phyloP scores from a whole-genome alignment of 495 filamentous ascomycete genomes.

The Aspergillus bertholletiae region DNA sequence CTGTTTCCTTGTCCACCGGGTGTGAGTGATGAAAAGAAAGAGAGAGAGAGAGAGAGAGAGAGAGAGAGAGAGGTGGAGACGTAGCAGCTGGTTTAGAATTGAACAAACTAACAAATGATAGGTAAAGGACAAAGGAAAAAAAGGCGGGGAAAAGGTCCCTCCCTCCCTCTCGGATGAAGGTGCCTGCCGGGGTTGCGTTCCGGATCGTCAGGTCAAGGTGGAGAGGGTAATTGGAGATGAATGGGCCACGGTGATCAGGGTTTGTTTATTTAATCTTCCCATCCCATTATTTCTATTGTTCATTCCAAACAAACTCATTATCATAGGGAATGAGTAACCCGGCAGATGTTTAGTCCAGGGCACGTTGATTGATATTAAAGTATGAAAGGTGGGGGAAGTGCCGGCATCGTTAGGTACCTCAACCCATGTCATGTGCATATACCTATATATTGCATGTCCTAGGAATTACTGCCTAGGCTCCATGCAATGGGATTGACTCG shows the following conservation, averaged over 20 bases:
- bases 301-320: neutral
- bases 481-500: too few relatives aligned
- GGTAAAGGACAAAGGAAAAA: neutral
- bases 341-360: too few relatives aligned
- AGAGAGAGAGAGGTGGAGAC: too few relatives aligned
- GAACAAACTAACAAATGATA: neutral
- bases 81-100: too few relatives aligned
- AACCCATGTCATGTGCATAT: neutral
- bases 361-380: neutral
- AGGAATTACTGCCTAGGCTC: neutral
- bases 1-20: too few relatives aligned
- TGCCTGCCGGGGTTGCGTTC: neutral
- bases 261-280: too few relatives aligned
- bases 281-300: neutral
- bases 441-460: neutral
- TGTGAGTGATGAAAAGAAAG: too few relatives aligned
- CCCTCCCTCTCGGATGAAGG: neutral
- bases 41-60: too few relatives aligned
- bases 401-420: neutral
- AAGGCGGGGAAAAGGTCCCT: neutral
- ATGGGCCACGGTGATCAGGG: neutral
- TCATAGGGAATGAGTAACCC: neutral
- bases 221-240: neutral
- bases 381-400: neutral
- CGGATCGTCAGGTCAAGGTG: conserved; percentile 10